Percentiles rank a stretch among this genome's conserved stretches.
These are phyloP conservation scores for Boletus tomentosulus DNA, from an alignment of 768 basidiomycete species.

Conservation along the genomic window DNA sequence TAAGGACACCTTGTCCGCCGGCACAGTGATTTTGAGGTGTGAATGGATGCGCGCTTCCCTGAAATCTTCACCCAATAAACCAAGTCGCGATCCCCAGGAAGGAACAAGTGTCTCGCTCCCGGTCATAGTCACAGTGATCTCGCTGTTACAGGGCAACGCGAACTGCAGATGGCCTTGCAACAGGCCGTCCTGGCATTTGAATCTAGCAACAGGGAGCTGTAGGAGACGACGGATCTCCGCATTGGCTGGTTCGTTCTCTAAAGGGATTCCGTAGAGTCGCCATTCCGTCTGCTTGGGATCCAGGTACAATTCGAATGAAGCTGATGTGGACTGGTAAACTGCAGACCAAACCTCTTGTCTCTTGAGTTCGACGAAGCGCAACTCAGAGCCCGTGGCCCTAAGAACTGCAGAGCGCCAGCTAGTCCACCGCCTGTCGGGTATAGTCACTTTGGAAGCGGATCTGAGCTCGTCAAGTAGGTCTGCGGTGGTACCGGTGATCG, in stretches of 20 bases:
- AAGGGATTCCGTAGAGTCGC: constrained; percentile 75
- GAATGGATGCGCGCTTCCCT: constrained; percentile 67
- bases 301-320: constrained; percentile 70
- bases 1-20: constrained; percentile 37
- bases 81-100: constrained; percentile 82
- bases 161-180: constrained; percentile 76
- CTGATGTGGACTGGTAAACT: constrained; percentile 67
- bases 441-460: constrained; percentile 34
- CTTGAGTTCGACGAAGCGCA: constrained; percentile 81
- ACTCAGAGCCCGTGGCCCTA: constrained; percentile 53
- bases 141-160: constrained; percentile 58
- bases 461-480: constrained; percentile 51
- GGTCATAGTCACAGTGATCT: constrained; percentile 57
- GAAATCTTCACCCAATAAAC: constrained; percentile 61
- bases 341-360: constrained; percentile 88
- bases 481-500: constrained; percentile 47
- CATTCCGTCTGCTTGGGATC: constrained; percentile 79
- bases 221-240: constrained; percentile 74
- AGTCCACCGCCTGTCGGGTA: constrained; percentile 58
- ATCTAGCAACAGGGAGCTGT: constrained; percentile 71
- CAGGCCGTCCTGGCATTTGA: constrained; percentile 53
- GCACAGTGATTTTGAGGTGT: constrained; percentile 58
- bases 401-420: constrained; percentile 67
- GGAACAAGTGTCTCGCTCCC: constrained; percentile 63
- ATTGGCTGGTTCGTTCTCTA: constrained; percentile 66